Evolutionary conservation across 2,329 filamentous ascomycete species (phyloP).

Genomic region (Claviceps capensis): DNA sequence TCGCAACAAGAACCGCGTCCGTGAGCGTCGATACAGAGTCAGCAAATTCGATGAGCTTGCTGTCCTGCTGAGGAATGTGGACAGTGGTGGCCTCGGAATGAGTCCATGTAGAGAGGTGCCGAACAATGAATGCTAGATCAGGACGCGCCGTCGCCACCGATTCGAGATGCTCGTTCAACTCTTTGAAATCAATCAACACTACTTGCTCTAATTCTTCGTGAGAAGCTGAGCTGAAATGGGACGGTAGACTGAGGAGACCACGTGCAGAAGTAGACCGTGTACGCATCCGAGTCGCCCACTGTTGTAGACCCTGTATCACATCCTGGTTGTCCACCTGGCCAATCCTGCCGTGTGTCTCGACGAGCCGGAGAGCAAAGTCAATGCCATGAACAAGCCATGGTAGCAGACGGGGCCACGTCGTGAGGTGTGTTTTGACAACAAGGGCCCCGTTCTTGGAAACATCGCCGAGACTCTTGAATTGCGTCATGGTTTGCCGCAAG

Average conservation of each 20-base stretch:
- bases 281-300: conserved; percentile 36
- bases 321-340: conserved; percentile 35
- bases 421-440: conserved; percentile 6
- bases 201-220: conserved; percentile 20
- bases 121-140: conserved; percentile 49
- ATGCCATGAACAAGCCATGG: conserved; percentile 60
- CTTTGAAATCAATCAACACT: conserved; percentile 22
- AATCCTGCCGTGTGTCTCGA: conserved; percentile 54
- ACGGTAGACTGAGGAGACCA: conserved; percentile 34
- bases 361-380: conserved; percentile 43
- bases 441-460: conserved; percentile 13
- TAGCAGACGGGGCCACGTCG: conserved; percentile 16
- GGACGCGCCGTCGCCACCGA: conserved; percentile 29
- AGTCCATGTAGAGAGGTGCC: conserved; percentile 55
- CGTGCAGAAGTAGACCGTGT: conserved; percentile 27
- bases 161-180: conserved; percentile 28
- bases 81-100: conserved; percentile 15
- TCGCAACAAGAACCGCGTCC: conserved; percentile 63
- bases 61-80: conserved; percentile 3
- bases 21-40: conserved; percentile 48
- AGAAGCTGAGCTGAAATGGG: conserved; percentile 30
- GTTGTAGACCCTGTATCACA: conserved; percentile 31
- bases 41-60: conserved; percentile 33
- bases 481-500: conserved; percentile 24
- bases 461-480: conserved; percentile 23